Base-by-base conservation (phyloP, 495 filamentous ascomycete genomes). In the Penicillium lagena region DNA sequence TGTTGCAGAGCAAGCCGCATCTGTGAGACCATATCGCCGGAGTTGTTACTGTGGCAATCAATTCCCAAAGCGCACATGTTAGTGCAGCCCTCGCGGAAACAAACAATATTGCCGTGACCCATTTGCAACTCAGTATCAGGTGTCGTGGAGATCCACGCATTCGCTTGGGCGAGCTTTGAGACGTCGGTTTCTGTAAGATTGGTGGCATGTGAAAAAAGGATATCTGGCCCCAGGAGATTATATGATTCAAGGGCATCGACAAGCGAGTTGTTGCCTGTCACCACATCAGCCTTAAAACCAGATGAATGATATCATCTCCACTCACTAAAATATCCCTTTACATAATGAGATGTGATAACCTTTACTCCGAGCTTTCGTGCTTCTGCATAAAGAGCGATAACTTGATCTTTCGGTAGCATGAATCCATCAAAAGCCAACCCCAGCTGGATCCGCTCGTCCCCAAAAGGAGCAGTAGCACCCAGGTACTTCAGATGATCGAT, bases 41-140 rank as follows among this genome's bases (percentile, higher is more conserved):
- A 56, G 22, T 63, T 63, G 42, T 62, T 68, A 38, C 52, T 64
- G 49, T 78, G 73, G 40, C 71, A 76, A 46, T 78, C 73, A 11
- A 75, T 51, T 9, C 76, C 76, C 10, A 80, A 51, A 7, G 66
- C 68, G 35, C 55, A 52, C 36, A 63, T 49, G 4, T 41, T 32
- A 11, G 46, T 44, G 7, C 60, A 53, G n/a, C 51, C 60, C 0
- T 52, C 39, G 9, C 38, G 50, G 35, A 64, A 65, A 30, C 57
- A 61, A 22, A 65, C 56, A 12, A 58, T 52, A n/a, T 60, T 34
- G 4, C 66, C 59, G 15, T 58, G 55, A 10, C 47, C 52, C 62
- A 63, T 76, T 43, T 74, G 67, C 12, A 71, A 38, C 40, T 76
- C 72, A 7, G 67, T 67, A 9, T 55, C 55, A 4, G 71, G 70